These are phyloP conservation scores for Friedmanniomyces simplex DNA, from an alignment of 495 filamentous ascomycete species.

Conservation along the genomic window DNA sequence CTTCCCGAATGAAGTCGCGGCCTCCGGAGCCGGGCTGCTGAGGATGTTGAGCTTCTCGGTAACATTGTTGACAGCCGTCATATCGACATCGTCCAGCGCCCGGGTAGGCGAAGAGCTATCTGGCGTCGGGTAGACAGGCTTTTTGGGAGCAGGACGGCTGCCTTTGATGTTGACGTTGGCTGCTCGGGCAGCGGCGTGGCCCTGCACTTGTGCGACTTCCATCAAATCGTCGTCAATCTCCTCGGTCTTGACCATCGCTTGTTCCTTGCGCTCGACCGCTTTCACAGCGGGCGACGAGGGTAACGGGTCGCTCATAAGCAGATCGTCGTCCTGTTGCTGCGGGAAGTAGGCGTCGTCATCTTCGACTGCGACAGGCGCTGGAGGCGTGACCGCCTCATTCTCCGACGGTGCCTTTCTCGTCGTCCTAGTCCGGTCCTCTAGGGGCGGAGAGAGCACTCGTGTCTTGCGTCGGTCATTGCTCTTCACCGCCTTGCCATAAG, in stretches of 20 bases:
- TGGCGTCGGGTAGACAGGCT: constrained; percentile 58
- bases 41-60: constrained; percentile 79
- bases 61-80: constrained; percentile 84
- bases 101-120: constrained; percentile 66
- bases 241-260: constrained; percentile 28
- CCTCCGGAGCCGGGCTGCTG: constrained; percentile 55
- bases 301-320: constrained; percentile 72
- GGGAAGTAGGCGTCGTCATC: constrained; percentile 46
- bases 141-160: constrained; percentile 66
- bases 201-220: constrained; percentile 69
- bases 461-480: constrained; percentile 65
- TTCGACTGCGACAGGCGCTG: constrained; percentile 29
- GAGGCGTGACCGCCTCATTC: constrained; percentile 33
- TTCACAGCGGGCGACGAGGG: constrained; percentile 76
- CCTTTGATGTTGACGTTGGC: constrained; percentile 79
- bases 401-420: constrained; percentile 1
- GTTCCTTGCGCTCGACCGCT: constrained; percentile 62
- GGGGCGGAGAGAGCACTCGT: constrained; percentile 66
- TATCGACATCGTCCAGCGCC: constrained; percentile 53
- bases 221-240: constrained; percentile 66
- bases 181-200: constrained; percentile 49
- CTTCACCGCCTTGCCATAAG: constrained; percentile 48
- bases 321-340: constrained; percentile 48
- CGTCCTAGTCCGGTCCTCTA: constrained; percentile 35
- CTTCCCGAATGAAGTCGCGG: constrained; percentile 55